Conservation (phyloP, 345 rosid genomes). For the Sapria himalayana region DNA sequence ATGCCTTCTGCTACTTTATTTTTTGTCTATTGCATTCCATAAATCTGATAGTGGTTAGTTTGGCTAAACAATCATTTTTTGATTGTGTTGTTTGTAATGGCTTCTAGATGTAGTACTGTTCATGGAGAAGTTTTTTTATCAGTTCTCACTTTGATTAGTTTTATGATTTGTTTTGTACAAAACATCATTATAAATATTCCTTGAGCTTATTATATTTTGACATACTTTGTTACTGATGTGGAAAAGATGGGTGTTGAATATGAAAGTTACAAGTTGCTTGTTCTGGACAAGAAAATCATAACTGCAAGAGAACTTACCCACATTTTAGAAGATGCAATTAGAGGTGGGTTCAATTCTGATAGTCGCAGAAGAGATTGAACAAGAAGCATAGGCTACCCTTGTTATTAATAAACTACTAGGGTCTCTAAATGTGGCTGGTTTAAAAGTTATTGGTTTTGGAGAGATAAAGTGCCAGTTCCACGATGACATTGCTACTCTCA, state of each 20-base stretch:
- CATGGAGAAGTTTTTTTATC: too few relatives aligned
- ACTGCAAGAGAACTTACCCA: constrained; percentile 86
- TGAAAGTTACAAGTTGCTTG: constrained; percentile 19
- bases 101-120: too few relatives aligned
- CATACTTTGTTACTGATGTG: constrained; percentile 18
- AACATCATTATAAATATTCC: too few relatives aligned
- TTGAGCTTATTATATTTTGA: constrained; percentile 17
- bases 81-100: too few relatives aligned
- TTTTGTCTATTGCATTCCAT: too few relatives aligned
- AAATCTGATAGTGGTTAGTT: too few relatives aligned
- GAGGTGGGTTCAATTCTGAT: constrained; percentile 55
- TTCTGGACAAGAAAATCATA: constrained; percentile 33
- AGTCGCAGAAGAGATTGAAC: constrained; percentile 91
- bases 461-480: constrained; percentile 94
- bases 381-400: constrained; percentile 92
- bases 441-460: constrained; percentile 94
- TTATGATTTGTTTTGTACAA: too few relatives aligned
- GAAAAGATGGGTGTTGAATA: constrained; percentile 20
- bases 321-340: constrained; percentile 78
- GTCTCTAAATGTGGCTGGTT: constrained; percentile 79
- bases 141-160: too few relatives aligned
- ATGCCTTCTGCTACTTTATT: too few relatives aligned
- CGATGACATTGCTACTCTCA: constrained; percentile 87
- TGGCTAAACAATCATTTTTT: too few relatives aligned
- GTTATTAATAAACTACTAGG: constrained; percentile 94